These are phyloP conservation scores for Ogataea chonburiensis DNA, from an alignment of 805 yeast genomes.

Conservation along the genomic window DNA sequence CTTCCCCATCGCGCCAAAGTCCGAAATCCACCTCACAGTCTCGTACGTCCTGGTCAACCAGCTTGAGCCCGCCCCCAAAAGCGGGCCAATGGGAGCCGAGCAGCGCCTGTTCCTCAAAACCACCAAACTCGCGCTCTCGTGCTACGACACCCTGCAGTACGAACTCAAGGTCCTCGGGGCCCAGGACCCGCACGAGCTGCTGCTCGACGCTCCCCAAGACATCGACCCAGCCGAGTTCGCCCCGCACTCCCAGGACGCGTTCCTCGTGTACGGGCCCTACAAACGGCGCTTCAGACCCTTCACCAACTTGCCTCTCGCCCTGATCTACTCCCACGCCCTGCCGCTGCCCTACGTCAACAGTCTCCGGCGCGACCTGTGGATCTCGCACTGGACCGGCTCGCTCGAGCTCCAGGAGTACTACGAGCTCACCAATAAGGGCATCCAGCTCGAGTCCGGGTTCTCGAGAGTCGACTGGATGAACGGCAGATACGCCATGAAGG, in stretches of 20 bases:
- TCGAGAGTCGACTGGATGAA: constrained; percentile 77
- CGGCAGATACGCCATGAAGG: constrained; percentile 49
- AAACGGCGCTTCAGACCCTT: constrained; percentile 42
- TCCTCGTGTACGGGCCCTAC: constrained; percentile 58
- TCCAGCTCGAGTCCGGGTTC: constrained; percentile 66
- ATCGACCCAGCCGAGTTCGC: constrained; percentile 32
- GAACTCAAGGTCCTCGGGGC: constrained; percentile 19
- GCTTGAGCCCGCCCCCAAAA: constrained; percentile 61
- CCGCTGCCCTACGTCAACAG: constrained; percentile 63
- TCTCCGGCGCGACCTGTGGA: constrained; percentile 77
- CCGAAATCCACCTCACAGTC: constrained; percentile 47
- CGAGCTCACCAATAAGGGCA: constrained; percentile 75
- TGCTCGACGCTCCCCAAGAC: constrained; percentile 13
- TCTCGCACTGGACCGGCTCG: constrained; percentile 78
- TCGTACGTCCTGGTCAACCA: constrained; percentile 47
- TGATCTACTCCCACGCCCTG: constrained; percentile 60
- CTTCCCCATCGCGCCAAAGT: constrained; percentile 64
- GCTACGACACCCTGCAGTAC: constrained; percentile 52
- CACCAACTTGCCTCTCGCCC: constrained; percentile 46
- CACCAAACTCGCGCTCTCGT: constrained; percentile 51
- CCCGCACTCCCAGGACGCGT: constrained; percentile 33
- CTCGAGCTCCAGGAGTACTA: constrained; percentile 82
- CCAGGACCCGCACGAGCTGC: constrained; percentile 16
- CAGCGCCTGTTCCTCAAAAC: constrained; percentile 61
- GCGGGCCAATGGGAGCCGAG: constrained; percentile 53